Conservation (phyloP, 148 eudicot species). For the Dysphania ambrosioides region DNA sequence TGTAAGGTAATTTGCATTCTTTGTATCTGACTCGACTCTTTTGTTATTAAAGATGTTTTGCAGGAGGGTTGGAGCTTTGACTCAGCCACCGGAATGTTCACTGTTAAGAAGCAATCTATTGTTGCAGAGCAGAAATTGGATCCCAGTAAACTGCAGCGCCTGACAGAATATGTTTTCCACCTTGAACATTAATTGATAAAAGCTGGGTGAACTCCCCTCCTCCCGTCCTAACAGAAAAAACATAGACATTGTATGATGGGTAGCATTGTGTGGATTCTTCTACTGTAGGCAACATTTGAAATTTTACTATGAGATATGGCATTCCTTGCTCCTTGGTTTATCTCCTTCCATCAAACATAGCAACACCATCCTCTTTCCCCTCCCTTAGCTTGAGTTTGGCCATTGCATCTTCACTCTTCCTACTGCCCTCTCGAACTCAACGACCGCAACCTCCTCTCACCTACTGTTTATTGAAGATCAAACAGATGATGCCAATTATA, state of each 20-base stretch:
- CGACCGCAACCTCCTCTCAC: too few species aligned
- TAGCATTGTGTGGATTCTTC: not conserved
- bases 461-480: too few species aligned
- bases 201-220: not conserved
- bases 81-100: constrained; percentile 52
- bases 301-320: too few species aligned
- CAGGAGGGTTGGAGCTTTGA: constrained; percentile 81
- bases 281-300: not conserved
- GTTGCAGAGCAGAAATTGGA: constrained; percentile 74
- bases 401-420: too few species aligned
- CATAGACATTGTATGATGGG: not conserved
- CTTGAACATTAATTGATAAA: constrained; percentile 64
- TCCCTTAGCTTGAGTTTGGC: too few species aligned
- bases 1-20: not conserved
- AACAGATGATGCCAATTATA: too few species aligned
- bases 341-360: too few species aligned
- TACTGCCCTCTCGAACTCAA: too few species aligned
- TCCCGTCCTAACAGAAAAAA: not conserved
- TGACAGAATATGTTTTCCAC: constrained; percentile 92
- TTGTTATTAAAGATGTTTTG: constrained; percentile 53
- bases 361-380: too few species aligned
- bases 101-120: constrained; percentile 63
- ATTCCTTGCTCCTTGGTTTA: too few species aligned
- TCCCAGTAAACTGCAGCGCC: constrained; percentile 72
- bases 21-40: constrained; percentile 9